Evolutionary conservation across 805 yeast genomes (phyloP).

Genomic region (Blastobotrys parvus): DNA sequence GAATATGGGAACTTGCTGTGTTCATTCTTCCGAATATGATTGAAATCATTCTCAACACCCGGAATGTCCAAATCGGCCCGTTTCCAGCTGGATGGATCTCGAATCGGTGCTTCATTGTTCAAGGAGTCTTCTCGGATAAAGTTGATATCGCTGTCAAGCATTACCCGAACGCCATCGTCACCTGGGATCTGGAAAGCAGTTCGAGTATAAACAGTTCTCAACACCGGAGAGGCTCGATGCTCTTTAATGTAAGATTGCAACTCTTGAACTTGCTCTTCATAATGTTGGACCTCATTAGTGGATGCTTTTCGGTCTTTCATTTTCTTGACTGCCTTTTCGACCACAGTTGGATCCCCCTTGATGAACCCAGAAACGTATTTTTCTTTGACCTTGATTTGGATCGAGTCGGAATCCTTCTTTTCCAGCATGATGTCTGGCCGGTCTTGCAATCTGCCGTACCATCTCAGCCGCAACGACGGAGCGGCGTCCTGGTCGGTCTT

Average conservation of each 20-base stretch:
- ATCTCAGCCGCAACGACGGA: slow-evolving; percentile 75
- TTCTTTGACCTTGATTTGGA: slow-evolving; percentile 64
- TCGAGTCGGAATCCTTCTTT: slow-evolving; percentile 47
- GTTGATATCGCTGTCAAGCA: slow-evolving; percentile 79
- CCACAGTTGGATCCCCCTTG: slow-evolving; percentile 37
- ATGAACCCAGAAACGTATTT: slow-evolving; percentile 73
- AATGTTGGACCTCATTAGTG: slow-evolving; percentile 42
- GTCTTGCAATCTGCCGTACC: slow-evolving; percentile 77
- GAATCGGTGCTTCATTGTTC: slow-evolving; percentile 75
- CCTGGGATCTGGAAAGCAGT: slow-evolving; percentile 98
- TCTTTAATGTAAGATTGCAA: slow-evolving; percentile 56
- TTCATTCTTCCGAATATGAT: slow-evolving; percentile 78
- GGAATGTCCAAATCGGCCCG: slow-evolving; percentile 79
- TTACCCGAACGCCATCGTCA: slow-evolving; percentile 83
- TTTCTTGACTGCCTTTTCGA: slow-evolving; percentile 49
- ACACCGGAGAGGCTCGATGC: slow-evolving; percentile 68
- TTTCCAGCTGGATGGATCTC: slow-evolving; percentile 88
- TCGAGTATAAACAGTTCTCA: slow-evolving; percentile 80
- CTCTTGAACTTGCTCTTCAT: slow-evolving; percentile 47
- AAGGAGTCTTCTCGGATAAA: slow-evolving; percentile 88
- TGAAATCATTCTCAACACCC: slow-evolving; percentile 56
- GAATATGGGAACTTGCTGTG: slow-evolving; percentile 62
- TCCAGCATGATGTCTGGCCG: slow-evolving; percentile 77
- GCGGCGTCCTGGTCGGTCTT: slow-evolving; percentile 35
- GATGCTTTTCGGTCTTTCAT: slow-evolving; percentile 55